These are phyloP conservation scores for Tricholoma matsutake DNA, from an alignment of 768 basidiomycete genomes.

Conservation along the genomic window DNA sequence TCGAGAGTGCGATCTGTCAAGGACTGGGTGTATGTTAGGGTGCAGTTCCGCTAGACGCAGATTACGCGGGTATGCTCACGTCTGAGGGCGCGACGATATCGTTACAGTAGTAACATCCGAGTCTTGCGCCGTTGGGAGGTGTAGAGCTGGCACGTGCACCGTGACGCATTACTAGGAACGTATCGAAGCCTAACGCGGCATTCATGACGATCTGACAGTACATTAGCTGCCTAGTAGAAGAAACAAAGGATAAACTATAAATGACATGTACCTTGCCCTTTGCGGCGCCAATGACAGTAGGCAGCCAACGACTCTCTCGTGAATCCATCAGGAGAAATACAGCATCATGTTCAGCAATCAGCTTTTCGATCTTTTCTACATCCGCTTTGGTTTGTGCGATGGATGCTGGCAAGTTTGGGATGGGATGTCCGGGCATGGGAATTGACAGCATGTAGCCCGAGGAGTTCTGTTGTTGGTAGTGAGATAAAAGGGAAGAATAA, in stretches of 20 bases:
- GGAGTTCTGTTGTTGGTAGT: constrained; percentile 56
- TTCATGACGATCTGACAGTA: constrained; percentile 78
- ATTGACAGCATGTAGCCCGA: constrained; percentile 75
- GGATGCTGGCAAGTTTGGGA: constrained; percentile 42
- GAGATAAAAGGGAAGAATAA: neutral
- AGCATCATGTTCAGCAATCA: constrained; percentile 85
- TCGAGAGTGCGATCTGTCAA: constrained; percentile 89
- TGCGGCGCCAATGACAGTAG: constrained; percentile 80
- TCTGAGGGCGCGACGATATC: constrained; percentile 96
- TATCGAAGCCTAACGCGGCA: constrained; percentile 93
- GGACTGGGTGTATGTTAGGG: constrained; percentile 5
- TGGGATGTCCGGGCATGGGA: constrained; percentile 97
- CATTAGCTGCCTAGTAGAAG: neutral
- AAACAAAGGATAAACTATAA: neutral
- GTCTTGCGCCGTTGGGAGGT: constrained; percentile 28
- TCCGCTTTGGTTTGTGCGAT: constrained; percentile 61
- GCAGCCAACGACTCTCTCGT: constrained; percentile 95
- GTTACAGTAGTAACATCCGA: constrained; percentile 98
- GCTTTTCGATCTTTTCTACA: constrained; percentile 66
- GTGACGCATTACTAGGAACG: constrained; percentile 95
- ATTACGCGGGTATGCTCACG: constrained; percentile 39
- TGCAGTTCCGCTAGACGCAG: neutral
- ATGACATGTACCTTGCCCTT: constrained; percentile 69
- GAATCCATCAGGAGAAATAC: constrained; percentile 97
- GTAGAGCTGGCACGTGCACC: constrained; percentile 54